Conservation (phyloP, 352 stramenopile genomes). For the Pythium volutum region DNA sequence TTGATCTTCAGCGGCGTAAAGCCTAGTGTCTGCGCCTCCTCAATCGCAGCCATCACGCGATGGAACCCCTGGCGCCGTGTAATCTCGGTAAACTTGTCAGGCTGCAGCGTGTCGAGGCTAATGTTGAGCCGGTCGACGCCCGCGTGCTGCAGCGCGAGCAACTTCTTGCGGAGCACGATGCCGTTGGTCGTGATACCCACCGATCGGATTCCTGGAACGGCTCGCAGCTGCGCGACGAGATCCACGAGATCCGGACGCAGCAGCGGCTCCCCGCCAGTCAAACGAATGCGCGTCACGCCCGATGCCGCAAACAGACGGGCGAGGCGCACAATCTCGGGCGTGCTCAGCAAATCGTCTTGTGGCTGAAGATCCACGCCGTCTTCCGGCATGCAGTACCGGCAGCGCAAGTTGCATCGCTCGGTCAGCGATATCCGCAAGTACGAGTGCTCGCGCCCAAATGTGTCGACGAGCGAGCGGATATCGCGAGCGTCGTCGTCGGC, state of each 20-base stretch:
- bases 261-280: slow-evolving; percentile 94
- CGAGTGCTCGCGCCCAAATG: slow-evolving; percentile 88
- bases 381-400: slow-evolving; percentile 96
- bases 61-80: slow-evolving; percentile 89
- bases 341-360: slow-evolving; percentile 72
- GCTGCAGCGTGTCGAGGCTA: slow-evolving; percentile 93
- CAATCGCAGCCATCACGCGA: slow-evolving; percentile 84
- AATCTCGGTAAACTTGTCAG: slow-evolving; percentile 91
- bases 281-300: slow-evolving; percentile 91
- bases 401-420: slow-evolving; percentile 96
- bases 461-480: slow-evolving; percentile 61
- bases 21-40: slow-evolving; percentile 51
- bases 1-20: slow-evolving; percentile 94
- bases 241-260: slow-evolving; percentile 56
- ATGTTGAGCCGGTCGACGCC: slow-evolving; percentile 93
- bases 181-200: slow-evolving; percentile 97
- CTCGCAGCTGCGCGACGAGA: slow-evolving; percentile 44
- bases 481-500: background rate
- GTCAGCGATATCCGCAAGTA: slow-evolving; percentile 96
- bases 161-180: slow-evolving; percentile 85
- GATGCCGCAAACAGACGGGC: slow-evolving; percentile 84
- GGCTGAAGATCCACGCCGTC: slow-evolving; percentile 90
- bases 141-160: slow-evolving; percentile 73
- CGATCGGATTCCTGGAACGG: slow-evolving; percentile 66
- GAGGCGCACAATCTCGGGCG: slow-evolving; percentile 90